A percentile compares a stretch with the other conserved stretches of the same genome.
Conservation (phyloP, 2,329 filamentous ascomycete genomes). For the Neospermospora avenae region DNA sequence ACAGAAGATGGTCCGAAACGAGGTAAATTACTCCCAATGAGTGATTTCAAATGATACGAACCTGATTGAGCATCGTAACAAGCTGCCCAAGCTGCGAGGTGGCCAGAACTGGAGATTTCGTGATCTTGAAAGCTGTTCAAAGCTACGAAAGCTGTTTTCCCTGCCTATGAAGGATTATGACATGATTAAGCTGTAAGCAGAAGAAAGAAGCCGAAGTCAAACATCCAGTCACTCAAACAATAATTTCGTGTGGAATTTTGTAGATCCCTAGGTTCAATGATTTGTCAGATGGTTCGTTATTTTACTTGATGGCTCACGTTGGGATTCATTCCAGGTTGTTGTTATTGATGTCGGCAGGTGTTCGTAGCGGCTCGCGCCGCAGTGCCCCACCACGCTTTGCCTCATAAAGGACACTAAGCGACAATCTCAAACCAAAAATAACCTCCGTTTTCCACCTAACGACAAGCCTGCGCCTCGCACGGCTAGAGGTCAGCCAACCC, state of each 20-base stretch:
- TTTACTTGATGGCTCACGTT: background rate
- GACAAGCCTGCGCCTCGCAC: background rate
- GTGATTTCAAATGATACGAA: too few relatives aligned
- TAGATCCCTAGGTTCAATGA: too few relatives aligned
- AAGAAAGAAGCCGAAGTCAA: background rate
- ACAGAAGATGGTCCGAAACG: background rate
- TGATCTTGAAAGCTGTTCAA: background rate
- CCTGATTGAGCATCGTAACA: too few relatives aligned
- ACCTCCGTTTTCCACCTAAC: background rate
- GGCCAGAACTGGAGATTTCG: too few relatives aligned
- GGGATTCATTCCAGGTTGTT: background rate
- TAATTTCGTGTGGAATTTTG: too few relatives aligned
- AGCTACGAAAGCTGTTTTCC: too few relatives aligned
- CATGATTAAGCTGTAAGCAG: background rate
- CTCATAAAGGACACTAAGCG: background rate
- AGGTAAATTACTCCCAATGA: background rate
- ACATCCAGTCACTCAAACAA: too few relatives aligned
- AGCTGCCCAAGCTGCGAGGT: too few relatives aligned
- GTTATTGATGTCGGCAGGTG: too few relatives aligned
- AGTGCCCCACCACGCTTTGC: background rate
- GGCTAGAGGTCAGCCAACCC: background rate
- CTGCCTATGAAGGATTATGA: background rate
- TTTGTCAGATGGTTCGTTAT: too few relatives aligned
- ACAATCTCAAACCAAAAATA: background rate
- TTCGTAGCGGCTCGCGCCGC: background rate